phyloP scores from a whole-genome alignment of 2,329 filamentous ascomycete species.

The Botrytis deweyae region DNA sequence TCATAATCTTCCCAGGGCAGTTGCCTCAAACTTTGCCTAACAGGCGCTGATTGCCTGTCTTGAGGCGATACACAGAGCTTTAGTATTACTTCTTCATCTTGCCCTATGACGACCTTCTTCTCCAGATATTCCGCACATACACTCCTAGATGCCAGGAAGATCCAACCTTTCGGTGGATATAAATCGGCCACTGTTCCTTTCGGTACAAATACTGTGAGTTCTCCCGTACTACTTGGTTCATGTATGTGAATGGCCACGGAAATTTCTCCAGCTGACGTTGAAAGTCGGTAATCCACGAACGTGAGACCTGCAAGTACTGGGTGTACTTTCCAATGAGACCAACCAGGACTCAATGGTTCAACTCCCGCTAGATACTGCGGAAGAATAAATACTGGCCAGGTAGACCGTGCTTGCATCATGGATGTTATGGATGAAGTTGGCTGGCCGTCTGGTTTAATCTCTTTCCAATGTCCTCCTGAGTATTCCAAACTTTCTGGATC shows the following conservation, averaged over 20 bases:
- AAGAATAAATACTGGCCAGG: conserved; percentile 30
- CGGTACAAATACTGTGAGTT: conserved; percentile 25
- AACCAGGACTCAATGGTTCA: conserved; percentile 27
- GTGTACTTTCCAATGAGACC: conserved; percentile 26
- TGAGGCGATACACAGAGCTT: neutral
- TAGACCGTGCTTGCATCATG: conserved; percentile 32
- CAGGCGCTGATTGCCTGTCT: neutral
- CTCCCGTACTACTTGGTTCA: conserved; percentile 22
- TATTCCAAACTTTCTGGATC: conserved; percentile 27
- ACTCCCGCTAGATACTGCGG: conserved; percentile 31
- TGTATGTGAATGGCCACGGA: conserved; percentile 24
- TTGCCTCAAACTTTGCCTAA: neutral
- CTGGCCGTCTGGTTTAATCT: conserved; percentile 28
- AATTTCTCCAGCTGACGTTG: conserved; percentile 23
- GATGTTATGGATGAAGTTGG: conserved; percentile 29
- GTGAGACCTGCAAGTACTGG: conserved; percentile 29
- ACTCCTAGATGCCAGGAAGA: conserved; percentile 7
- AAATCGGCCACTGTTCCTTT: neutral
- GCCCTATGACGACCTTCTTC: conserved; percentile 11
- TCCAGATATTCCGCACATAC: conserved; percentile 14
- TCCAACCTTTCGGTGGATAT: neutral
- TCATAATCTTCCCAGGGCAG: conserved; percentile 10
- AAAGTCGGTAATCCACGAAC: conserved; percentile 25
- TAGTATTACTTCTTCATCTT: neutral
- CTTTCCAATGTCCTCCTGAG: conserved; percentile 33